Percentiles rank a stretch among this genome's conserved stretches.
Conservation (phyloP, 306 rosid species). For the Crotalaria pallida region DNA sequence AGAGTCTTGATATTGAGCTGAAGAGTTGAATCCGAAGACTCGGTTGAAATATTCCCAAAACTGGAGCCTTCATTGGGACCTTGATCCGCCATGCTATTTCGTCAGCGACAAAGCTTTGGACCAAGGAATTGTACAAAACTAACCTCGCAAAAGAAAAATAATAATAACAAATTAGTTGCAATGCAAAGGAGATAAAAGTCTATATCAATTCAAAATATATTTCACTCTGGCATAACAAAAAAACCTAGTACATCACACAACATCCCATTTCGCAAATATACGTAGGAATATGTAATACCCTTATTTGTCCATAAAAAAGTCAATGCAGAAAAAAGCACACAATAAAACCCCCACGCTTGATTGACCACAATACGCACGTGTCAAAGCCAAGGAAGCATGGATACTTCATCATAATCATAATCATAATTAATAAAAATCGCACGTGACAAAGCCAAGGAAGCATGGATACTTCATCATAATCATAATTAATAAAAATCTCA, state of each 20-base stretch:
- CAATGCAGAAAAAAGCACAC: background rate
- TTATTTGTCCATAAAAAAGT: background rate
- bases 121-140: constrained; percentile 17
- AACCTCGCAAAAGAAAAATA: background rate
- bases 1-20: constrained; percentile 88
- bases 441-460: too few relatives aligned
- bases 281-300: background rate
- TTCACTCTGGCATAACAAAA: background rate
- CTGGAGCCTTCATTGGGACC: constrained; percentile 59
- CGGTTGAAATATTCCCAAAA: constrained; percentile 38
- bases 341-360: background rate
- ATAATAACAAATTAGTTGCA: constrained; percentile 18
- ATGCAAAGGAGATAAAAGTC: background rate
- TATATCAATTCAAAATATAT: background rate
- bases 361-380: background rate
- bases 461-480: too few relatives aligned
- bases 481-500: too few relatives aligned
- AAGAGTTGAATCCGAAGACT: constrained; percentile 58
- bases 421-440: too few relatives aligned
- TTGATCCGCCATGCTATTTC: constrained; percentile 62
- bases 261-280: background rate
- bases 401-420: too few relatives aligned
- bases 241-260: background rate
- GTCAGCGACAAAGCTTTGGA: constrained; percentile 25
- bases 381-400: too few relatives aligned